Evolutionary conservation across 352 stramenopile genomes (phyloP), one percentile per base, ranked within the genome.

Genomic region (Phytophthora pistaciae): DNA sequence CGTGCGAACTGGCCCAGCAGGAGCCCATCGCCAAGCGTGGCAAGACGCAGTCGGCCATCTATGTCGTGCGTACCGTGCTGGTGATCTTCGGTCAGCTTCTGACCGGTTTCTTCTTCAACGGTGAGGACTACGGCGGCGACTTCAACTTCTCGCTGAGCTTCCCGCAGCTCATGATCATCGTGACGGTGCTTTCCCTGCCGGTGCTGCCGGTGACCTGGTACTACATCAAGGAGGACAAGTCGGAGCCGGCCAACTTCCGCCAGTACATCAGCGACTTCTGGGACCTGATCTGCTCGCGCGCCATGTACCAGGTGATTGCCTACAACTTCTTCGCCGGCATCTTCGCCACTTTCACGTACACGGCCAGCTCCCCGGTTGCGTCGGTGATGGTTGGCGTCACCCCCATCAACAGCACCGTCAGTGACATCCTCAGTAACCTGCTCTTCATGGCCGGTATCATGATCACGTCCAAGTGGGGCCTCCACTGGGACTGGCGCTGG

Each of bases 141-240:
- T 93, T 87, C 58, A 61, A 79, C 66, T 85, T 82, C 59, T 77
- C 75, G 38, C 44, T 93, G 9, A 80, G 64, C 58, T 90, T 91
- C 68, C 81, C 79, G 13, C 56, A 76, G n/a, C 18, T 88, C 3
- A 87, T 87, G 77, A 72, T 83, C 63, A 77, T 85, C 55, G 38
- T 85, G 7, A 66, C 70, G 4, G 50, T 79, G 11, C 58, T 70
- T 6, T 64, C 68, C 3, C 46, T 71, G 14, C 71, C 71, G 5
- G 71, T 77, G 33, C 48, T 82, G 27, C 74, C 74, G 3, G 69
- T 74, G 42, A 82, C 74, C 1, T 82, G 70, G 74, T 76, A 49
- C 46, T 78, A 63, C 49, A 82, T 82, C 25, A 59, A 77, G 29
- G 74, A 82, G 31, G 74, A 80, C 29, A 77, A 79, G 33, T 36